phyloP scores from a whole-genome alignment of 768 basidiomycete species.

The Calocera viscosa region DNA sequence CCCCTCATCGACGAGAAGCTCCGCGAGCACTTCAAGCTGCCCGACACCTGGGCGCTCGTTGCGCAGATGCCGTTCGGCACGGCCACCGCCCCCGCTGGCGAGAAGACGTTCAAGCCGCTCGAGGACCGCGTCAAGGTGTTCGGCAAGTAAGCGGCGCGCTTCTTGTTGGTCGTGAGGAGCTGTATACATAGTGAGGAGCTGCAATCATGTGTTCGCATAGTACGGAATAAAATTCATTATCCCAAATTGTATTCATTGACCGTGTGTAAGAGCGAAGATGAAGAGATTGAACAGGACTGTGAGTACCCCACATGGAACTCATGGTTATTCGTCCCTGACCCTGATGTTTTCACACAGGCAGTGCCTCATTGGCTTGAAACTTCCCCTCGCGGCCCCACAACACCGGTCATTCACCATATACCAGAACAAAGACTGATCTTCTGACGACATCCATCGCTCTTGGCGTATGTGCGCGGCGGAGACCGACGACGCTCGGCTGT shows the following conservation, averaged over 20 bases:
- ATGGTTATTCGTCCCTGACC: neutral
- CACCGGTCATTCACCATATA: too few relatives aligned
- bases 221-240: neutral
- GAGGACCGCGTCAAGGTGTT: conserved; percentile 27
- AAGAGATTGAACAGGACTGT: neutral
- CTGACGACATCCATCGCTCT: neutral
- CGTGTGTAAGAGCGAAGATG: neutral
- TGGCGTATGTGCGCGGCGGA: neutral
- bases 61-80: conserved; percentile 28
- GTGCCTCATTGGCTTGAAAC: too few relatives aligned
- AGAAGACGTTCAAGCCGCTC: conserved; percentile 25
- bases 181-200: neutral
- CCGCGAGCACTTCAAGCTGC: conserved; percentile 10
- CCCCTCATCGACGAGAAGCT: conserved; percentile 18
- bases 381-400: too few relatives aligned
- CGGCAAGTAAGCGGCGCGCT: neutral
- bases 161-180: neutral
- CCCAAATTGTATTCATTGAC: neutral
- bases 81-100: conserved; percentile 19
- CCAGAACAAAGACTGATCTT: too few relatives aligned
- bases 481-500: neutral
- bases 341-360: neutral
- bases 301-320: too few relatives aligned
- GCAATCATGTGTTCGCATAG: neutral
- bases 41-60: conserved; percentile 16